These are phyloP conservation scores for Colletotrichum sojae DNA, from an alignment of 2,329 filamentous ascomycete genomes.

Conservation along the genomic window DNA sequence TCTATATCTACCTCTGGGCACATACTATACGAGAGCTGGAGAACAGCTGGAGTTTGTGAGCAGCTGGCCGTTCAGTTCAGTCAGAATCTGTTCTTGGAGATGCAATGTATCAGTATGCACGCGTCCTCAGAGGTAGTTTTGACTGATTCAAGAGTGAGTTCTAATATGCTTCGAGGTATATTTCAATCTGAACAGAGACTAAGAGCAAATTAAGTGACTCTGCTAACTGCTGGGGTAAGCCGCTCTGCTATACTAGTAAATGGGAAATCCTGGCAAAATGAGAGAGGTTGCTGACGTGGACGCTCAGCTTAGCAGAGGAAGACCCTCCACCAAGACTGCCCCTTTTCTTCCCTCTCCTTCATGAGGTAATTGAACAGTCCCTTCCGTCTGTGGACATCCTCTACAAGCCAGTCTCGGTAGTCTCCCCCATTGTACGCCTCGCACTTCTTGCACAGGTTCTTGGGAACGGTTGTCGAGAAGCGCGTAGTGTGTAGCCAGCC, in stretches of 20 bases:
- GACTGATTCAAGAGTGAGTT: no score
- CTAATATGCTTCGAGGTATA: no score
- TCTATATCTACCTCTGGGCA: no score
- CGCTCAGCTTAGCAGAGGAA: neutral
- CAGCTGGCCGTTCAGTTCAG: no score
- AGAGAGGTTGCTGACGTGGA: neutral
- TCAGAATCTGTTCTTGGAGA: no score
- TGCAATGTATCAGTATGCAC: no score
- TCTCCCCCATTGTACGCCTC: constrained; percentile 4
- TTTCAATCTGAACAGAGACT: no score
- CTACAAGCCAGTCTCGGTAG: constrained; percentile 2
- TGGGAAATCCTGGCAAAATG: no score
- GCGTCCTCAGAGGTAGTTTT: no score
- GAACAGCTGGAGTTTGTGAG: no score
- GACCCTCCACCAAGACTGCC: constrained; percentile 16
- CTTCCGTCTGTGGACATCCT: neutral
- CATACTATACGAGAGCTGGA: no score
- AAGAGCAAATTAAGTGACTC: neutral
- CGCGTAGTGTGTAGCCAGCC: constrained; percentile 11
- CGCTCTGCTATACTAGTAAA: neutral
- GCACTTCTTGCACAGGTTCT: constrained; percentile 11
- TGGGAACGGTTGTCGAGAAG: constrained; percentile 1
- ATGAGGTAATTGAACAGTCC: neutral
- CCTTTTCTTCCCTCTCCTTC: neutral
- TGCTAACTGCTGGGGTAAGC: no score